Conservation (phyloP, 768 basidiomycete genomes). For the Termitomyces heimii region DNA sequence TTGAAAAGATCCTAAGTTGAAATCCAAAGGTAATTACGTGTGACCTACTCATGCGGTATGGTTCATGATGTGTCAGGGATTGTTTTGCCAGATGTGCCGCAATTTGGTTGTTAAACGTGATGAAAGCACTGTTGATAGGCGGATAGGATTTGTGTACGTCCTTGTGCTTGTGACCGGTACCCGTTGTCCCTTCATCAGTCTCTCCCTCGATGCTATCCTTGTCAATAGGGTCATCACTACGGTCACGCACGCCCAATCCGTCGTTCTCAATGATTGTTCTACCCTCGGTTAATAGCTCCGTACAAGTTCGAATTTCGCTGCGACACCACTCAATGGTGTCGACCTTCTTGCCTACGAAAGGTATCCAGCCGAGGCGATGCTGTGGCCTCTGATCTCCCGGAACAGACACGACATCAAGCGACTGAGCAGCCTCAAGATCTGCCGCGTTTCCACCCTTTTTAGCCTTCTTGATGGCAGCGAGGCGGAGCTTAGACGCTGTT, state of each 20-base stretch:
- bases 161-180: conserved; percentile 1
- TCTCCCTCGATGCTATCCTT: conserved; percentile 9
- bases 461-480: conserved; percentile 45
- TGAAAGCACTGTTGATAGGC: conserved; percentile 68
- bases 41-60: conserved; percentile 62
- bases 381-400: conserved; percentile 71
- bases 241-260: conserved; percentile 20
- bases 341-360: conserved; percentile 78
- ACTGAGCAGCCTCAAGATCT: conserved; percentile 18
- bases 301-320: conserved; percentile 59
- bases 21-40: neutral
- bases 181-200: conserved; percentile 1
- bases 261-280: conserved; percentile 28
- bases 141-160: conserved; percentile 36
- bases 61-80: conserved; percentile 70
- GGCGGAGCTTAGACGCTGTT: conserved; percentile 67
- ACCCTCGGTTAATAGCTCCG: conserved; percentile 44
- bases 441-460: conserved; percentile 24
- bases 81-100: conserved; percentile 86
- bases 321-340: conserved; percentile 92
- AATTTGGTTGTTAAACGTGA: conserved; percentile 90
- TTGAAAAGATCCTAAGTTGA: neutral
- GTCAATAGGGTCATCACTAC: conserved; percentile 3
- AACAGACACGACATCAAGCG: conserved; percentile 32
- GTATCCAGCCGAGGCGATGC: conserved; percentile 60